Percentiles rank a stretch among this genome's conserved stretches.
These are phyloP conservation scores for Pholiota molesta DNA, from an alignment of 768 basidiomycete genomes.

Conservation along the genomic window DNA sequence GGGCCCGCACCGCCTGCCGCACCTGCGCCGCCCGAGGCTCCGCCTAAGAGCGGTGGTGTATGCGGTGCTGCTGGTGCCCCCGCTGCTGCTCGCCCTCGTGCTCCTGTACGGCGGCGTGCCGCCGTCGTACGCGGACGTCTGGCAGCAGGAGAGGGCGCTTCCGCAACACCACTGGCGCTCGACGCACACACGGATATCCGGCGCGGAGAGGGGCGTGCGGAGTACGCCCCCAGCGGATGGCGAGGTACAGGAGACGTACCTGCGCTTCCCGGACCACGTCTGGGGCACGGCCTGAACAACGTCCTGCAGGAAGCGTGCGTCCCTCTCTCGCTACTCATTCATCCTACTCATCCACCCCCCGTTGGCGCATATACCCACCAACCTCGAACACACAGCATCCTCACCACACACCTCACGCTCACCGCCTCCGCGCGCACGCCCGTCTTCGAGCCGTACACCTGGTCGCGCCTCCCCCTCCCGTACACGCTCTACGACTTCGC, in stretches of 20 bases:
- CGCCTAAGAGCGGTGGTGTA: not conserved
- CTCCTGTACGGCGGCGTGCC: slow-evolving; percentile 27
- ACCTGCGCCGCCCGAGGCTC: not conserved
- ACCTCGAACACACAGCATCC: slow-evolving; percentile 31
- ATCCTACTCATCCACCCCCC: too few species aligned
- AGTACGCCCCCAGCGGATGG: not conserved
- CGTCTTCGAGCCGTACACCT: slow-evolving; percentile 66
- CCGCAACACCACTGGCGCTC: slow-evolving; percentile 24
- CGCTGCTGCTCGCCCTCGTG: slow-evolving; percentile 10
- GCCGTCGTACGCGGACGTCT: slow-evolving; percentile 21
- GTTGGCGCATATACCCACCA: too few species aligned
- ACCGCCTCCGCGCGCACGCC: slow-evolving; percentile 49
- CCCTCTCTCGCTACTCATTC: not conserved
- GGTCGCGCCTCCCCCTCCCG: slow-evolving; percentile 56
- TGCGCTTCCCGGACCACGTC: slow-evolving; percentile 56
- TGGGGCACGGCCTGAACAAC: slow-evolving; percentile 70
- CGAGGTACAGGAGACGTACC: slow-evolving; percentile 29
- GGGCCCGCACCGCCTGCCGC: too few species aligned
- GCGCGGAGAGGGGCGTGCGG: not conserved
- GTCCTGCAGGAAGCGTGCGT: slow-evolving; percentile 64
- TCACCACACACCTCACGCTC: slow-evolving; percentile 57
- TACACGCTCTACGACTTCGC: slow-evolving; percentile 59
- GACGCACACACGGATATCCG: slow-evolving; percentile 4
- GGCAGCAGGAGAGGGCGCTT: slow-evolving; percentile 16
- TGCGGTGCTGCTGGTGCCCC: not conserved